Evolutionary conservation across 768 basidiomycete genomes (phyloP).

Genomic region (Leucosporidium scottii): DNA sequence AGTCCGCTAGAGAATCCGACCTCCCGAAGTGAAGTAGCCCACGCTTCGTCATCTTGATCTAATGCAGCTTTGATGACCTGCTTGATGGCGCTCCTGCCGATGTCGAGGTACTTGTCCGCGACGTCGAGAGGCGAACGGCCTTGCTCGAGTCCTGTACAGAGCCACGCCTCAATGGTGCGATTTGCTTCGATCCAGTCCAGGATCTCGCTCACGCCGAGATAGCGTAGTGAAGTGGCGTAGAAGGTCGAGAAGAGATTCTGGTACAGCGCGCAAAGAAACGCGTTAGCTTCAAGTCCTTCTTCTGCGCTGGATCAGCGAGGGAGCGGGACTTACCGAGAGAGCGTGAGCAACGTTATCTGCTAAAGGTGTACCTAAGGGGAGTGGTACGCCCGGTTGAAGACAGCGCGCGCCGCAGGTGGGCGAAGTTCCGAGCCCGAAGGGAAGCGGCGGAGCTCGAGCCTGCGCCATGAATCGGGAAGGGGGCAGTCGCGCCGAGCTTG

Average conservation of each 20-base stretch:
- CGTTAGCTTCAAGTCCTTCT: no score
- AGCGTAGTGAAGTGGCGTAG: slow-evolving; percentile 27
- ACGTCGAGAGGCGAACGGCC: slow-evolving; percentile 20
- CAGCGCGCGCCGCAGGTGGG: background rate
- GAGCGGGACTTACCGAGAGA: background rate
- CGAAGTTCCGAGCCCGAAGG: background rate
- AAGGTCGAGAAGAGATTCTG: slow-evolving; percentile 25
- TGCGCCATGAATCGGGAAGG: background rate
- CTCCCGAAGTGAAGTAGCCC: slow-evolving; percentile 28
- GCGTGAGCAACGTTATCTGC: background rate
- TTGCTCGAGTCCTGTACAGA: slow-evolving; percentile 29
- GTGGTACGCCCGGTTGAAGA: background rate
- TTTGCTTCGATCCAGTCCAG: slow-evolving; percentile 31
- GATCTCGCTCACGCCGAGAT: slow-evolving; percentile 30
- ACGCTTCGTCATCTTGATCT: slow-evolving; percentile 28
- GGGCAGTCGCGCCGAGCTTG: background rate
- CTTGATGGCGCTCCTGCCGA: slow-evolving; percentile 26
- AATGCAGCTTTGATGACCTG: slow-evolving; percentile 25
- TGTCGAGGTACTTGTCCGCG: slow-evolving; percentile 25
- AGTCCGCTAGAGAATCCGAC: slow-evolving; percentile 23
- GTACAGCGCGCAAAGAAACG: slow-evolving; percentile 1
- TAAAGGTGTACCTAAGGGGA: background rate
- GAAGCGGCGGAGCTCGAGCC: background rate
- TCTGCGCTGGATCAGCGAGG: no score
- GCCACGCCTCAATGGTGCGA: slow-evolving; percentile 31